phyloP scores from a whole-genome alignment of 345 rosid species.

The Melastoma malabathricum region DNA sequence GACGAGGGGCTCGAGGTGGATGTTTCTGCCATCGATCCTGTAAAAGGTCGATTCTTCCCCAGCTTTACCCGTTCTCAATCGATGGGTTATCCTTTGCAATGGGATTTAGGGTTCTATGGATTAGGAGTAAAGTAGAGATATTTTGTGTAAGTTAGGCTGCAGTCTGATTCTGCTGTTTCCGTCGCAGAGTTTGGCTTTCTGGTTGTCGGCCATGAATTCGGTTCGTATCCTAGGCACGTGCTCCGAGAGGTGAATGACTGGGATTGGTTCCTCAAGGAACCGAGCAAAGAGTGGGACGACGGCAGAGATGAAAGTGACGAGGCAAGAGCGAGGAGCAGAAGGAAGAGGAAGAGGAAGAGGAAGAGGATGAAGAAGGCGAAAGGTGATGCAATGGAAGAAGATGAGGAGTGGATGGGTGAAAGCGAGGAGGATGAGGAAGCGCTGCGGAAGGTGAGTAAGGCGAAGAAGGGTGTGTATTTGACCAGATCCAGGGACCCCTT shows the following conservation, averaged over 20 bases:
- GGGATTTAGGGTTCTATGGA: no score
- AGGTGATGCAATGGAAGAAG: constrained; percentile 18
- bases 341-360: constrained; percentile 35
- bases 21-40: constrained; percentile 33
- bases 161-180: not conserved
- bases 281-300: constrained; percentile 14
- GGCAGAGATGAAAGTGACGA: constrained; percentile 20
- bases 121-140: not conserved
- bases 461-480: no score
- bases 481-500: no score
- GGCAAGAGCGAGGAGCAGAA: constrained; percentile 11
- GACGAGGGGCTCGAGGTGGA: constrained; percentile 13
- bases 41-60: constrained; percentile 33
- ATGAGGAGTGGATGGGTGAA: constrained; percentile 50
- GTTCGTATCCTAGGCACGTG: constrained; percentile 39
- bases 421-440: constrained; percentile 41
- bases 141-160: not conserved
- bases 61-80: not conserved
- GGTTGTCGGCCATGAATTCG: constrained; percentile 61
- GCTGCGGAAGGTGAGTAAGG: no score
- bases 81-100: not conserved
- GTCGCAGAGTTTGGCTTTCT: constrained; percentile 79
- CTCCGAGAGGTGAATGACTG: constrained; percentile 29
- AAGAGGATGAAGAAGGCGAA: constrained; percentile 19
- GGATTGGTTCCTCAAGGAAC: constrained; percentile 78